Percentiles rank a stretch among this genome's conserved stretches.
phyloP scores from a whole-genome alignment of 768 basidiomycete genomes.

The Suillus luteus region DNA sequence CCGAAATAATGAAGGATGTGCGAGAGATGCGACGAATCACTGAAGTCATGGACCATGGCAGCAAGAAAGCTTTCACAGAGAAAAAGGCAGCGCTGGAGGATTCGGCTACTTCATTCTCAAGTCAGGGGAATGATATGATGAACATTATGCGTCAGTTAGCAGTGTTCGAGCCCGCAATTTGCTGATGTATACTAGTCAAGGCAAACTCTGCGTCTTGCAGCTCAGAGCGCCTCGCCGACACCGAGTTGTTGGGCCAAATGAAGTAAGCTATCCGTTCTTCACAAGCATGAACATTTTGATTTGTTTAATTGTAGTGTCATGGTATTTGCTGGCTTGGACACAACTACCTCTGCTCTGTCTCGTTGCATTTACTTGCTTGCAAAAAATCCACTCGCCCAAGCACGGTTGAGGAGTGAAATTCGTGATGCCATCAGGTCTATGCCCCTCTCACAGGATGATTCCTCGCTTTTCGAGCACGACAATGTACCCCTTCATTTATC shows the following conservation, averaged over 20 bases:
- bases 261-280: constrained; percentile 17
- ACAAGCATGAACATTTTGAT: not conserved
- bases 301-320: constrained; percentile 18
- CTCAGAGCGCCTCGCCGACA: constrained; percentile 23
- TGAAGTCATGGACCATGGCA: constrained; percentile 18
- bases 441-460: constrained; percentile 10
- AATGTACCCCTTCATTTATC: constrained; percentile 12
- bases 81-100: constrained; percentile 22
- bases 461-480: constrained; percentile 24
- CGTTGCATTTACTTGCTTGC: constrained; percentile 21
- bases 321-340: constrained; percentile 21
- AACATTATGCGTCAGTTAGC: constrained; percentile 27
- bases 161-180: not conserved
- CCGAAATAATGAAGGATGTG: constrained; percentile 5
- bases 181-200: constrained; percentile 18
- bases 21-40: constrained; percentile 16
- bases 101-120: not conserved
- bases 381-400: constrained; percentile 9
- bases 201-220: constrained; percentile 23
- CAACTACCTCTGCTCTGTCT: constrained; percentile 22
- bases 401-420: constrained; percentile 1
- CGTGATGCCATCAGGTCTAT: constrained; percentile 15
- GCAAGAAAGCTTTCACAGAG: constrained; percentile 19
- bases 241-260: constrained; percentile 31
- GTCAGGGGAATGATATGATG: constrained; percentile 28